Conservation (phyloP, 306 rosid genomes). For the Myrica gale region DNA sequence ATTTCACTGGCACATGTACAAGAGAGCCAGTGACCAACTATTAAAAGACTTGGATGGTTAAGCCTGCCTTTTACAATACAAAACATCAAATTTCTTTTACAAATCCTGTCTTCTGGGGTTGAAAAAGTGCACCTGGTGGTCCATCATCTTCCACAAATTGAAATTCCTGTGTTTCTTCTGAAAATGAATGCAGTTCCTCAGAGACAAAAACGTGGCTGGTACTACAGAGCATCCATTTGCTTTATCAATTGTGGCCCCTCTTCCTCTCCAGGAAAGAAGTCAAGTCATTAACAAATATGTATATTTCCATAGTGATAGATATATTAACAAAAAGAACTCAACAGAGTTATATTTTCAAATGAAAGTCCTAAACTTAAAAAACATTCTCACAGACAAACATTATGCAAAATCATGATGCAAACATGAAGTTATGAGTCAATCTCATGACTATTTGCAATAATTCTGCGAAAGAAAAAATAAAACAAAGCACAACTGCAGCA, state of each 20-base stretch:
- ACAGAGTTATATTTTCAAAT: neutral
- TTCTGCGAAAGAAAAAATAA: neutral
- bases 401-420: neutral
- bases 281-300: slow-evolving; percentile 34
- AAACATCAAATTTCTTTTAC: slow-evolving; percentile 17
- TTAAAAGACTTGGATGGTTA: slow-evolving; percentile 29
- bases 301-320: slow-evolving; percentile 21
- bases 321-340: neutral
- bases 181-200: slow-evolving; percentile 39
- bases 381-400: neutral
- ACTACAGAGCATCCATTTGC: slow-evolving; percentile 25
- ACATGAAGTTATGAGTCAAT: neutral
- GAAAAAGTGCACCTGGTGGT: slow-evolving; percentile 27
- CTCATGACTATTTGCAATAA: too few species aligned
- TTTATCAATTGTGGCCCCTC: slow-evolving; percentile 32
- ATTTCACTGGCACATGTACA: slow-evolving; percentile 25
- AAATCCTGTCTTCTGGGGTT: slow-evolving; percentile 21
- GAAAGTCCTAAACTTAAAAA: neutral
- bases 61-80: slow-evolving; percentile 28
- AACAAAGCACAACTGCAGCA: too few species aligned
- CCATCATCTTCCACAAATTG: slow-evolving; percentile 23
- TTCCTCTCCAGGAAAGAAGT: slow-evolving; percentile 45
- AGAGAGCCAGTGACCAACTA: slow-evolving; percentile 33
- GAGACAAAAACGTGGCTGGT: slow-evolving; percentile 35
- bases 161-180: slow-evolving; percentile 28